Evolutionary conservation across 805 yeast genomes (phyloP).

Genomic region (Osmozyma mogii): DNA sequence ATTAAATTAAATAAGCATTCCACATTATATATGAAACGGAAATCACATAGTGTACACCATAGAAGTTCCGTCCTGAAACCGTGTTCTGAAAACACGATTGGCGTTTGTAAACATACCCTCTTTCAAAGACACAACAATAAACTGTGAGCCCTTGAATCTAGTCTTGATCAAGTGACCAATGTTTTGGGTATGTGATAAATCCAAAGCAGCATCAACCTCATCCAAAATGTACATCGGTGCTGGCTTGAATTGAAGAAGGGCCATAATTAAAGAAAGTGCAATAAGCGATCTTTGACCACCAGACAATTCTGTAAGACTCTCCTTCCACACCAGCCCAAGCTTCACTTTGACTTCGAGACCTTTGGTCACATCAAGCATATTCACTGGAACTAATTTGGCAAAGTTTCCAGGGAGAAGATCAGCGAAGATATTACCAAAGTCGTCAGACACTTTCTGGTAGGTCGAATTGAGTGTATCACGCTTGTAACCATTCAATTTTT

Average conservation of each 20-base stretch:
- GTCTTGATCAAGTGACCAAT: constrained; percentile 96
- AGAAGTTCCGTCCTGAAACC: constrained; percentile 95
- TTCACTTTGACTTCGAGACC: constrained; percentile 89
- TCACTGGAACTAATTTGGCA: constrained; percentile 80
- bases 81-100: constrained; percentile 83
- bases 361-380: constrained; percentile 73
- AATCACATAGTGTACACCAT: constrained; percentile 66
- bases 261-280: constrained; percentile 87
- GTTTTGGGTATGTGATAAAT: constrained; percentile 93
- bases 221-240: constrained; percentile 98
- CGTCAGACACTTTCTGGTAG: constrained; percentile 78
- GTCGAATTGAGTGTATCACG: constrained; percentile 75
- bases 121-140: constrained; percentile 90
- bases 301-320: constrained; percentile 85
- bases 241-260: constrained; percentile 88
- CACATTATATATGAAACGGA: not conserved
- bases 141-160: constrained; percentile 90
- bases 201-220: constrained; percentile 98
- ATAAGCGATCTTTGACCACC: constrained; percentile 97
- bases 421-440: constrained; percentile 84
- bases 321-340: constrained; percentile 92
- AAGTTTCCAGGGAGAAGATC: constrained; percentile 84
- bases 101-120: constrained; percentile 99
- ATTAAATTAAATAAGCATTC: not conserved
- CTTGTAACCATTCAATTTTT: constrained; percentile 77